Evolutionary conservation across 1,284 basidiomycete species (phyloP).

Genomic region (Megacollybia platyphylla): DNA sequence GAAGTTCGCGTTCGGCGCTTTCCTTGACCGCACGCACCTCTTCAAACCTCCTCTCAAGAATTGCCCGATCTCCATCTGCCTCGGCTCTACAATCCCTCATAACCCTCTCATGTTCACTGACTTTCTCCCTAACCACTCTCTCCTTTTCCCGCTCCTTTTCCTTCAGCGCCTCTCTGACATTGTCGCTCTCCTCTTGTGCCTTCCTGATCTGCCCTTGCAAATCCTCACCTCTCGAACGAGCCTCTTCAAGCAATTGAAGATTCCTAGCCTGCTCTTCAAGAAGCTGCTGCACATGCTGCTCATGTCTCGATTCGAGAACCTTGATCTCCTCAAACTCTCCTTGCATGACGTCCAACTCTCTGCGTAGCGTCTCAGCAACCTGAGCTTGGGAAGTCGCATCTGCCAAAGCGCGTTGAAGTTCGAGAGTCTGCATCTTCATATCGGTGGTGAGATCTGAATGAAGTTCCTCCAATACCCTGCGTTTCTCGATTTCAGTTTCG

Average conservation of each 20-base stretch:
- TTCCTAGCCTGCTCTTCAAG: conserved; percentile 64
- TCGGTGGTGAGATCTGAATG: conserved; percentile 51
- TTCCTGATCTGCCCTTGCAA: conserved; percentile 59
- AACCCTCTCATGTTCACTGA: conserved; percentile 71
- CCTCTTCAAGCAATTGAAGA: conserved; percentile 61
- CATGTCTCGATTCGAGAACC: conserved; percentile 52
- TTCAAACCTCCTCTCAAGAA: conserved; percentile 77
- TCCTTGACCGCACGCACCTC: conserved; percentile 59
- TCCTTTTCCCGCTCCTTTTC: conserved; percentile 68
- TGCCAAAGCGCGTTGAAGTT: conserved; percentile 48
- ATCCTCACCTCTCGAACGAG: conserved; percentile 58
- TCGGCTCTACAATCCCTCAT: conserved; percentile 84
- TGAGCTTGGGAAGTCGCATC: conserved; percentile 59
- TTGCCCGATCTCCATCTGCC: conserved; percentile 82
- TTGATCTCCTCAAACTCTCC: conserved; percentile 66
- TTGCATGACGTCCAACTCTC: conserved; percentile 54
- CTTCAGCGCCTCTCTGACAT: conserved; percentile 52
- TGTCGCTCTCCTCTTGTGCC: conserved; percentile 54
- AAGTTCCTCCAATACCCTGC: conserved; percentile 53
- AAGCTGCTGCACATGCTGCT: conserved; percentile 48
- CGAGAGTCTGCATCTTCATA: conserved; percentile 42
- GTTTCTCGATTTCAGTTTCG: conserved; percentile 45
- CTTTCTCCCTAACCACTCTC: conserved; percentile 57
- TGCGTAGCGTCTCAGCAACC: conserved; percentile 51
- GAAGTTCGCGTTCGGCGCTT: conserved; percentile 42